Evolutionary conservation across 2,329 filamentous ascomycete genomes (phyloP), one percentile per base, ranked within the genome.

Genomic region (Scedosporium aurantiacum): DNA sequence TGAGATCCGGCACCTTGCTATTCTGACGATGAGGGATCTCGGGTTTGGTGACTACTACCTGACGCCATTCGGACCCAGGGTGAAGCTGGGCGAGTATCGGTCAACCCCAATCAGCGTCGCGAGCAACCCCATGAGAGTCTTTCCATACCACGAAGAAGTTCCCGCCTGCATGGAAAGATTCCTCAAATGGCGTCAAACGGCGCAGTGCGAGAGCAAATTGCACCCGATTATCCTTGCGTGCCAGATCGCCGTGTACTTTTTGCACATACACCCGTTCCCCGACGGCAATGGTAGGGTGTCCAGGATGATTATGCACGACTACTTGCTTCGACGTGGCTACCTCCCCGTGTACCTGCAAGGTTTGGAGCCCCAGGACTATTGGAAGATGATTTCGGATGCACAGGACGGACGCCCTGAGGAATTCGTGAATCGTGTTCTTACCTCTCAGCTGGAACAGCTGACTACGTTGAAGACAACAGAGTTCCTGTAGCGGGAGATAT

Each of bases 251-350:
- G 63, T 61, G 6, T 67, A 67, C 55, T 65, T 65, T 50, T 41
- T 63, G 4, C 47, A 62, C 27, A 61, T 68, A 54, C 63, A 69
- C 56, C 67, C 67, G 37, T 68, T 68, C 54, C 55, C 63, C 23
- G 64, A 68, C 61, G 66, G 66, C 6, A 68, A 68, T 16, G 67
- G 66, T 14, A 63, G 67, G 25, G 45, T 64, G 50, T 63, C 62
- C 28, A 62, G 66, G 18, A 63, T 67, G 60, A 25, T 67, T 18
- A 63, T 65, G 63, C 66, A 67, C n/a, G 66, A 67, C 54, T 66
- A 67, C 52, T 27, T 69, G 58, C 59, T 66, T 25, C 64, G 66
- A 18, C 64, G 69, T 60, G 67, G 65, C 27, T 66, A 64, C 60
- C 37, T 66, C 27, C 66, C 63, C 2, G 32, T 37, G 8, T 37